Base-by-base conservation (phyloP, 2,329 filamentous ascomycete genomes). In the Diaporthe sp. region DNA sequence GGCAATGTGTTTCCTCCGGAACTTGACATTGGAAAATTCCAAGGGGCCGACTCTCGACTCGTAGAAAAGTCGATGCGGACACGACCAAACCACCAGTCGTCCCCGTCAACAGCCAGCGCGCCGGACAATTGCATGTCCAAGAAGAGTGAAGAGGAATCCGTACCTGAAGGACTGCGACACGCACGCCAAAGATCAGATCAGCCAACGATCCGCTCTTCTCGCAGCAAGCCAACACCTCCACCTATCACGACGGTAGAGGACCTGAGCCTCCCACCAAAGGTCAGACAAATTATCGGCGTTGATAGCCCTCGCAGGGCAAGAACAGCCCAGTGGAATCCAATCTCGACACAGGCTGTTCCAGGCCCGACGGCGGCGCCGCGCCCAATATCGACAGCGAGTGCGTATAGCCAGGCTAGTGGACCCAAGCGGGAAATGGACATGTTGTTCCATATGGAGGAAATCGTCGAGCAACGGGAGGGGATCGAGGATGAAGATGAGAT, bases 221-320 rank as follows among this genome's bases (percentile, higher is more conserved):
- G 19, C 61, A 50, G 22, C 55, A 38, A n/a, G 45, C 6, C 45
- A n/a, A 22, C 45, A 38, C 30, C 40, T 47, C 19, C 30, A 25
- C 42, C 61, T 33, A 67, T 67, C 45, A 52, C 6, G 12, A 35
- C 42, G 6, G 42, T 67, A 19, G 61, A 67, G 30, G 61, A 67
- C 30, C 61, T 67, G 22, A 67, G 61, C 25, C 45, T 67, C 6
- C 42, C 42, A 6, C 61, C 30, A 7, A 50, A 67, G 61, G 30
- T 67, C n/a, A 67, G 61, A 38, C 61, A 50, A 15, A 67, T 67
- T 30, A 50, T 67, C 15, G 61, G 61, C 28, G 22, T 67, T 7
- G 61, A 52, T 7, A 33, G 42, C 12, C 61, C 61, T 19, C 61
- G 61, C 22, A 52, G 13, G 30, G n/a, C 61, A 67, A 67, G 8